Evolutionary conservation across 2,329 filamentous ascomycete genomes (phyloP), one percentile per base, ranked within the genome.

Genomic region (Dothidotthia symphoricarpi): DNA sequence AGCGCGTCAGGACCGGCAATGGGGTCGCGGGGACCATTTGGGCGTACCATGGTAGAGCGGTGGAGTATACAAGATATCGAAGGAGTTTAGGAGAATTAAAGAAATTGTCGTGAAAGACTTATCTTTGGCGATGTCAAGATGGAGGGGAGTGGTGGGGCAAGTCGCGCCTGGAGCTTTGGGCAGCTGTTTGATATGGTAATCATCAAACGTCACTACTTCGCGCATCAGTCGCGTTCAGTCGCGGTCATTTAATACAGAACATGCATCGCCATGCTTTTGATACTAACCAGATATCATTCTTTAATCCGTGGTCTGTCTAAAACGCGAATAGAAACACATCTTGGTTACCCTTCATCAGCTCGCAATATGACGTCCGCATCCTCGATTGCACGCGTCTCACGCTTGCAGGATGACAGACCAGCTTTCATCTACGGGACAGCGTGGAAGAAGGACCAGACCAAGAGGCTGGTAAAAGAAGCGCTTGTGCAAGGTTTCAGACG

Each of bases 361-460:
- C 52, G 50, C 36, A 50, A 17, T 3, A 57, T 59, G 57, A 39
- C 53, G 11, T 52, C 53, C 19, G 25, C 34, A 32, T 45, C 43
- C 6, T 47, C 49, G 13, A 28, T 36, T 16, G 34, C 15, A 24
- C 27, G 28, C 8, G 22, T 26, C 13, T 60, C 59, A 2, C 51
- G 47, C 8, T 25, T 59, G 12, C 27, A 34, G 2, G 43, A 50
- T 31, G 43, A 34, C 2, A 30, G 52, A 19, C 49, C 51, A 9
- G 46, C 68, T 3, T 74, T 80, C 47, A 68, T 93, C 46, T 93
- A 93, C 63, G 87, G 87, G 34, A 91, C 87, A 2, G 87, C 87
- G n/a, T 91, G 87, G 86, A 93, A 93, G 65, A 83, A 84, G 55
- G 80, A 83, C 1, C 68, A 69, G 13, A 88, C 85, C 0, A 74